A percentile compares a stretch with the other conserved stretches of the same genome.
These are phyloP conservation scores for Bauhinia variegata DNA, from an alignment of 306 rosid species.

Conservation along the genomic window DNA sequence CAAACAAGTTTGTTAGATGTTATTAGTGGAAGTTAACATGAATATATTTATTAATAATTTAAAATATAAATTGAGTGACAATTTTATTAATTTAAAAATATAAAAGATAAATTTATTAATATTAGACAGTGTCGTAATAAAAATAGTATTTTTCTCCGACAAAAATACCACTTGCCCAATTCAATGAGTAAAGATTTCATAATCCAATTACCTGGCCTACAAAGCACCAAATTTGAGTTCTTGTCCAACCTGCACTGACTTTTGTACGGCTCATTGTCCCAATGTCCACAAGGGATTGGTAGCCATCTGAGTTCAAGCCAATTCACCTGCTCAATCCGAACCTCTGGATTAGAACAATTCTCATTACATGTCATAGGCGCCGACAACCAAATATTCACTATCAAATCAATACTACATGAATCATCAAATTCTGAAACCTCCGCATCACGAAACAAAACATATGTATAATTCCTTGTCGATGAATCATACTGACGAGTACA, in stretches of 20 bases:
- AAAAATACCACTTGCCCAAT: too few species aligned
- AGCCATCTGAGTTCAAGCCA: slow-evolving; percentile 22
- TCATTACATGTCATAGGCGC: slow-evolving; percentile 2
- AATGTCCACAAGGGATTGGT: slow-evolving; percentile 5
- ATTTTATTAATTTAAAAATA: too few species aligned
- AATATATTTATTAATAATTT: too few species aligned
- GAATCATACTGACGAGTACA: neutral
- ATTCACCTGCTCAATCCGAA: neutral
- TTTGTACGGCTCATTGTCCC: neutral
- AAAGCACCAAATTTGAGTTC: slow-evolving; percentile 17
- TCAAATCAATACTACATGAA: slow-evolving; percentile 11
- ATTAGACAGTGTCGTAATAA: too few species aligned
- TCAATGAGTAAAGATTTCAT: too few species aligned
- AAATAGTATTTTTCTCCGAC: too few species aligned
- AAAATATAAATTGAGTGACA: too few species aligned
- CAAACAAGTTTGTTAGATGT: too few species aligned
- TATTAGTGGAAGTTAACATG: too few species aligned
- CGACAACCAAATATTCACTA: slow-evolving; percentile 4
- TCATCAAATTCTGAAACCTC: neutral
- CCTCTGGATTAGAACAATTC: neutral
- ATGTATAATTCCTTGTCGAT: neutral
- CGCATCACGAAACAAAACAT: neutral
- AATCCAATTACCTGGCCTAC: neutral
- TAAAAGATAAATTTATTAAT: too few species aligned
- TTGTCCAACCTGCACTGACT: neutral